A percentile compares a stretch with the other conserved stretches of the same genome.
phyloP scores from a whole-genome alignment of 192 early-diverging fungal species.

The Rhizophagus clarus region DNA sequence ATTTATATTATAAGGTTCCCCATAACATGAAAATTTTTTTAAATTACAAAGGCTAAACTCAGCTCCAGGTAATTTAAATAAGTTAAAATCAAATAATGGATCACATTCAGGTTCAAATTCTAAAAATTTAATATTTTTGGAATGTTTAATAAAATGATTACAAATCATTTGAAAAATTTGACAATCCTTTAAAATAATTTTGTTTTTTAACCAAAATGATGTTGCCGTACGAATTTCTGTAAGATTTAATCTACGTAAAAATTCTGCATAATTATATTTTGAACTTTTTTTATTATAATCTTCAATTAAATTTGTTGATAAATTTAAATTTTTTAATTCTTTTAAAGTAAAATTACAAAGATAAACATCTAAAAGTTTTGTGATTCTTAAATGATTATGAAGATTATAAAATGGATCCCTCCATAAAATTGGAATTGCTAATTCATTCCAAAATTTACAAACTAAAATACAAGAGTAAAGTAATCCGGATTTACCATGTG shows the following conservation, averaged over 20 bases:
- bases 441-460: neutral
- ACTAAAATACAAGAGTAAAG: neutral
- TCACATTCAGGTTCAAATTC: neutral
- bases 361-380: neutral
- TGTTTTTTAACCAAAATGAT: neutral
- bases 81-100: neutral
- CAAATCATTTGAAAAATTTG: neutral
- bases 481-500: neutral
- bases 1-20: neutral
- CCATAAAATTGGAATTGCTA: neutral
- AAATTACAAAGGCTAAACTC: neutral
- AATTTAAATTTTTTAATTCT: neutral
- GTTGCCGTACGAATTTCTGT: neutral
- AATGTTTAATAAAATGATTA: neutral
- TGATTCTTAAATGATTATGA: neutral
- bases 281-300: neutral
- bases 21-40: neutral
- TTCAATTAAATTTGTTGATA: neutral
- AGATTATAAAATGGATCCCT: neutral
- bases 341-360: neutral
- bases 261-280: neutral
- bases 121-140: neutral
- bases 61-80: neutral
- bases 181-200: neutral
- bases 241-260: neutral